phyloP scores from a whole-genome alignment of 2,329 filamentous ascomycete genomes.

The Parafenestella ontariensis region DNA sequence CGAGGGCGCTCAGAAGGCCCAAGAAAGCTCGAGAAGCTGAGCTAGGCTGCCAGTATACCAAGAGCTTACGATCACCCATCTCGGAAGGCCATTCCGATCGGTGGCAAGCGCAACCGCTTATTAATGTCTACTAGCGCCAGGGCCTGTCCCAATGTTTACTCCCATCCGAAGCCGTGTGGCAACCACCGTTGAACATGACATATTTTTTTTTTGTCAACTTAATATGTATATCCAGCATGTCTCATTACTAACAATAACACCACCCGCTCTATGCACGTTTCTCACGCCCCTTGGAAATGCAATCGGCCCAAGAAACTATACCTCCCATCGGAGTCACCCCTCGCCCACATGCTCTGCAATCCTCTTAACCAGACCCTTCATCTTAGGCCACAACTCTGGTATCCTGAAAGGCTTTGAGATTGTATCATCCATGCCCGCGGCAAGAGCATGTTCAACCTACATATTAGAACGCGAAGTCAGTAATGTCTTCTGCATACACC shows the following conservation, averaged over 20 bases:
- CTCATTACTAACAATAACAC: not conserved
- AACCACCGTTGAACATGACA: not conserved
- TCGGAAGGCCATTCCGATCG: slow-evolving; percentile 21
- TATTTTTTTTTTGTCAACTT: not conserved
- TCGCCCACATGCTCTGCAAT: not conserved
- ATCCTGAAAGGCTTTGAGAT: slow-evolving; percentile 36
- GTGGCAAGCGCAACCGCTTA: slow-evolving; percentile 1
- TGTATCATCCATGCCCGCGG: slow-evolving; percentile 42
- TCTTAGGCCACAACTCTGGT: slow-evolving; percentile 32
- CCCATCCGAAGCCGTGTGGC: too few species aligned
- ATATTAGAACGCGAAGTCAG: not conserved
- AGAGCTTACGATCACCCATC: slow-evolving; percentile 14
- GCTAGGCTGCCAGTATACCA: slow-evolving; percentile 7
- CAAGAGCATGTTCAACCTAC: slow-evolving; percentile 31
- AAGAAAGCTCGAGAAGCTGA: slow-evolving; percentile 28
- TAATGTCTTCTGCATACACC: not conserved
- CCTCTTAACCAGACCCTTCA: slow-evolving; percentile 13
- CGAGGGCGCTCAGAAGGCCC: slow-evolving; percentile 15
- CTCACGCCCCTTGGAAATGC: not conserved
- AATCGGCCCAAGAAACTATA: too few species aligned
- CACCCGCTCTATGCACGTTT: not conserved
- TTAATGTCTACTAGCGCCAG: not conserved
- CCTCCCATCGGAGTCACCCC: not conserved
- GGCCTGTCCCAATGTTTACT: not conserved
- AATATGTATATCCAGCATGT: too few species aligned